Conservation (phyloP, 2,329 filamentous ascomycete genomes). For the Triangularia setosa region DNA sequence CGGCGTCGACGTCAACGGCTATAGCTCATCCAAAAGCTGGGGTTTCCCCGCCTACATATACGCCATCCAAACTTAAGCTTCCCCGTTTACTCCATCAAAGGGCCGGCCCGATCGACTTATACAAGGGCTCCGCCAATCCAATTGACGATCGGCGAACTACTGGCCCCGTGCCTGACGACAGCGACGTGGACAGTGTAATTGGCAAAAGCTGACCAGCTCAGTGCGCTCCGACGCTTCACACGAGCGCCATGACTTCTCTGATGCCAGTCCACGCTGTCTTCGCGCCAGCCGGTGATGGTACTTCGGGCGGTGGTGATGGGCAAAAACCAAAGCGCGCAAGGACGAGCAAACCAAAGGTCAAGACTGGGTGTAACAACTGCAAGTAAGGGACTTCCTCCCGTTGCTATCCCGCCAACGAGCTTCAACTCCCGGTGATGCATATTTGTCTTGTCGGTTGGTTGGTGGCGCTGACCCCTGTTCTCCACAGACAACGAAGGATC, state of each 20-base stretch:
- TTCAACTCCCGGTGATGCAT: conserved; percentile 2
- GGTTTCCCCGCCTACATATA: not conserved
- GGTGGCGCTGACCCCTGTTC: conserved; percentile 18
- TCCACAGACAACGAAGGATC: conserved; percentile 52
- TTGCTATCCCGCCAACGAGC: not conserved
- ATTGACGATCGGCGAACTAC: not conserved
- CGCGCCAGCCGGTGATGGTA: conserved; percentile 6
- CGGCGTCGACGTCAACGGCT: not conserved
- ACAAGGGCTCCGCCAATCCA: not conserved
- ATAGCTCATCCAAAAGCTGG: not conserved
- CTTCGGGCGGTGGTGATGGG: conserved; percentile 23
- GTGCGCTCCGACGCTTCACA: not conserved
- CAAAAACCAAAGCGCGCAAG: conserved; percentile 43
- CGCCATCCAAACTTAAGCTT: not conserved
- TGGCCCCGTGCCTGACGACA: not conserved
- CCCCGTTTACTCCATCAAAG: not conserved
- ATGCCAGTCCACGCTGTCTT: conserved; percentile 5
- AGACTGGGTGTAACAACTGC: conserved; percentile 64
- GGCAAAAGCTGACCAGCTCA: not conserved
- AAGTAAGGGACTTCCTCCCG: conserved; percentile 48
- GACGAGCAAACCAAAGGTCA: conserved; percentile 58
- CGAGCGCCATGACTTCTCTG: conserved; percentile 7
- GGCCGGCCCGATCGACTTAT: conserved; percentile 3
- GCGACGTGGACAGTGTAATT: not conserved
- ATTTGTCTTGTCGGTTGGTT: not conserved